Conservation (phyloP, 1,139 yeast genomes). For the Taphrina deformans region DNA sequence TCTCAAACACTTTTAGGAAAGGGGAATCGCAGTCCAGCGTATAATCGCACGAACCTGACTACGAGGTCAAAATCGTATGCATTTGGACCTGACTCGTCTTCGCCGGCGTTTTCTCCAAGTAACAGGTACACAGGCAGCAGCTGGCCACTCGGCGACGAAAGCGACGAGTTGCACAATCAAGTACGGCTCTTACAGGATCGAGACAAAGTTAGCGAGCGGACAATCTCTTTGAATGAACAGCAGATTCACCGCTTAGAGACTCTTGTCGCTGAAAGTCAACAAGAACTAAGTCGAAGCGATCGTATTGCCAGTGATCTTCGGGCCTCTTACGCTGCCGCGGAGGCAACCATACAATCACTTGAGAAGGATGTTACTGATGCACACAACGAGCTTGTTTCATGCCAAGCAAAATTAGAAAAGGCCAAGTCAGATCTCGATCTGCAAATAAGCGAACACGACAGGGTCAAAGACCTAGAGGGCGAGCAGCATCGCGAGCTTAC, state of each 20-base stretch:
- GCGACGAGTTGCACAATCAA: not conserved
- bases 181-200: constrained; percentile 16
- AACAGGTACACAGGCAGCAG: not conserved
- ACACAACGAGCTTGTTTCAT: not conserved
- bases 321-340: constrained; percentile 1
- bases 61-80: not conserved
- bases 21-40: constrained; percentile 7
- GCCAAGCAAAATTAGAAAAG: not conserved
- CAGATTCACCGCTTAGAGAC: constrained; percentile 18
- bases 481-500: not conserved
- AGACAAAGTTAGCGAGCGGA: constrained; percentile 15
- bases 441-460: not conserved
- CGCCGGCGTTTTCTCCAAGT: not conserved
- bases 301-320: not conserved
- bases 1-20: not conserved
- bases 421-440: not conserved
- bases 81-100: not conserved
- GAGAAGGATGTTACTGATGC: constrained; percentile 2
- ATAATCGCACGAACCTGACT: not conserved
- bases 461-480: not conserved
- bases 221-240: constrained; percentile 9
- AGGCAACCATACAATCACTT: constrained; percentile 4
- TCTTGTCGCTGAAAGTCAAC: not conserved
- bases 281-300: not conserved
- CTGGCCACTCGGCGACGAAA: not conserved